Evolutionary conservation across 73 alveolate genomes (phyloP).

Genomic region (Durusdinium trenchii): DNA sequence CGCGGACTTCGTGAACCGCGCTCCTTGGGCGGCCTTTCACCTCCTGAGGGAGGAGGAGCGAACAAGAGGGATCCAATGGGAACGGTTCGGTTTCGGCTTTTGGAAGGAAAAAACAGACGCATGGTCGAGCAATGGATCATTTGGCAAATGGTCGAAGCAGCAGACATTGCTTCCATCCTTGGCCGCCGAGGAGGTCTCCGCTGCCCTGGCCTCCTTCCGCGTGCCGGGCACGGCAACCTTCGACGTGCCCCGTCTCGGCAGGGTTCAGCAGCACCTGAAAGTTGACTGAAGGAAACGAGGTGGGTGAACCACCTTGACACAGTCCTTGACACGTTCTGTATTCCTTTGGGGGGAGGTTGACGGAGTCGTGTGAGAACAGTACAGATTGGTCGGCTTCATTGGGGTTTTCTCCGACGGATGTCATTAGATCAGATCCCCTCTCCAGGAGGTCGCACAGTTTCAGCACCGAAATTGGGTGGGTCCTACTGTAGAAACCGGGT

Average conservation of each 20-base stretch:
- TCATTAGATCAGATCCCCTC: no score
- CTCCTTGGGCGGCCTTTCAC: constrained; percentile 74
- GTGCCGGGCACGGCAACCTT: background rate
- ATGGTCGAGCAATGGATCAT: background rate
- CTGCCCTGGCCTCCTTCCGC: constrained; percentile 49
- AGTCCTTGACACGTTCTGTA: no score
- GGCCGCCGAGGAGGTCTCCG: constrained; percentile 75
- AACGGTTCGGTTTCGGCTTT: background rate
- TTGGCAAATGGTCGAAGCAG: background rate
- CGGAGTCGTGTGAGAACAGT: no score
- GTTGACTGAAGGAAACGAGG: background rate
- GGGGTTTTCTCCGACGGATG: no score
- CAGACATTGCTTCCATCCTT: no score
- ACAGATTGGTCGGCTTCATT: no score
- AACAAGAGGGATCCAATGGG: background rate
- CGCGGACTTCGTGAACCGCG: constrained; percentile 82
- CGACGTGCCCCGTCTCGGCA: background rate
- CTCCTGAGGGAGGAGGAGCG: constrained; percentile 64
- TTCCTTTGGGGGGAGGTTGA: no score
- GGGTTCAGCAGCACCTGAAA: background rate
- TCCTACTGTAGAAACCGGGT: no score
- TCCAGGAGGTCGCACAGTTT: no score
- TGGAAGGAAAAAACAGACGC: background rate
- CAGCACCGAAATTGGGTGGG: no score
- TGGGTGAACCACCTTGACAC: background rate